A percentile compares a stretch with the other conserved stretches of the same genome.
These are phyloP conservation scores for Pleurozium schreberi DNA, from an alignment of 225 moss, liverwort and hornwort species.

Conservation along the genomic window DNA sequence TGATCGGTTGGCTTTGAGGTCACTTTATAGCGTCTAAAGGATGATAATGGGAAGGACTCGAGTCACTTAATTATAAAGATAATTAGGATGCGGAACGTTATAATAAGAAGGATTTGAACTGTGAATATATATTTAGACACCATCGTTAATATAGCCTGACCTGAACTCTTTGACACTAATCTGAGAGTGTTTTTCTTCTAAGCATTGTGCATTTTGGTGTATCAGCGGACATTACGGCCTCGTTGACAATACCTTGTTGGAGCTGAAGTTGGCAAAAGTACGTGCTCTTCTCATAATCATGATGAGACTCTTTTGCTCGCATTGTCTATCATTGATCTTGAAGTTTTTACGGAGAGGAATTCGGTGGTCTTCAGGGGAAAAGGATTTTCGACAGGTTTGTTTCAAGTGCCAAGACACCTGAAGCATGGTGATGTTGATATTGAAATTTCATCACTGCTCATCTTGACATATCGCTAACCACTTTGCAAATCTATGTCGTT, in stretches of 20 bases:
- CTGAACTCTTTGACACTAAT: not conserved
- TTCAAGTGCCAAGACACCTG: not conserved
- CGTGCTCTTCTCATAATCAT: not conserved
- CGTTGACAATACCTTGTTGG: slow-evolving; percentile 16
- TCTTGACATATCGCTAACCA: not conserved
- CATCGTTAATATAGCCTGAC: not conserved
- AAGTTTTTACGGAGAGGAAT: not conserved
- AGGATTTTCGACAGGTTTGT: not conserved
- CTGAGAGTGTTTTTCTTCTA: not conserved
- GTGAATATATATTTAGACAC: not conserved
- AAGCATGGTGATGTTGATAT: not conserved
- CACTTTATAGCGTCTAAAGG: not conserved
- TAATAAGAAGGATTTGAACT: not conserved
- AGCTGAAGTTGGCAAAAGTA: slow-evolving; percentile 1
- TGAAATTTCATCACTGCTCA: not conserved
- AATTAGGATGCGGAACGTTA: not conserved
- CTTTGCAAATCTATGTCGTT: not conserved
- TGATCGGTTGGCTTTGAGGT: not conserved
- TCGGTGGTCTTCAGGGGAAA: not conserved
- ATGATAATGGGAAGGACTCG: not conserved
- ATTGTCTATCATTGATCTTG: not conserved
- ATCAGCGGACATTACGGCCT: slow-evolving; percentile 55
- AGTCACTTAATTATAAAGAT: not conserved
- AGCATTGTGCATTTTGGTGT: slow-evolving; percentile 13
- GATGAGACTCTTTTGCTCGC: not conserved